Percentiles rank a stretch among this genome's conserved stretches.
Conservation (phyloP, 371 early-diverging fungal species). For the Haplosporangium sp. region DNA sequence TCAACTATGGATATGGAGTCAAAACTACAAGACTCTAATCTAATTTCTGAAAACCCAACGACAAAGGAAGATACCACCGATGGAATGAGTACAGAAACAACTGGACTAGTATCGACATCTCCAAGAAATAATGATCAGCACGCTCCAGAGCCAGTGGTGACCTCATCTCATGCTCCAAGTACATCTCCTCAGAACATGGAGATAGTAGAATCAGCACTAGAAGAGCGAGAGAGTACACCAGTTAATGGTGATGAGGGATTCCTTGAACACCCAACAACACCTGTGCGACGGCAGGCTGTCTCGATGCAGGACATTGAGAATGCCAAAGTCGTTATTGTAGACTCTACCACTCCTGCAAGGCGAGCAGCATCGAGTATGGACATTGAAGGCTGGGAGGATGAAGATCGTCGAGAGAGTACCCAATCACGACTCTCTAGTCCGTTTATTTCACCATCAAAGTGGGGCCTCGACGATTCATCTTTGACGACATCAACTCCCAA, state of each 20-base stretch:
- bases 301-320: conserved; percentile 26
- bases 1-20: not conserved
- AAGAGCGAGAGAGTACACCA: not conserved
- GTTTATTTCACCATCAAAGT: conserved; percentile 32
- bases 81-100: not conserved
- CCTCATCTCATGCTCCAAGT: not conserved
- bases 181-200: not conserved
- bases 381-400: conserved; percentile 52
- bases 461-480: conserved; percentile 16
- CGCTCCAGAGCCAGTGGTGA: not conserved
- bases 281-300: conserved; percentile 11
- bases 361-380: conserved; percentile 32
- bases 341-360: conserved; percentile 33
- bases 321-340: conserved; percentile 28
- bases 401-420: conserved; percentile 29
- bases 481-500: conserved; percentile 38
- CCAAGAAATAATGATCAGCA: not conserved
- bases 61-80: not conserved
- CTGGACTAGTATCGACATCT: not conserved
- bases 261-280: conserved; percentile 1
- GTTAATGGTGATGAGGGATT: not conserved
- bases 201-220: not conserved
- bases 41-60: not conserved
- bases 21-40: too few species aligned
- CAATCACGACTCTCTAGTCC: conserved; percentile 20